These are phyloP conservation scores for Cucurbita maxima DNA, from an alignment of 306 rosid species.

Conservation along the genomic window DNA sequence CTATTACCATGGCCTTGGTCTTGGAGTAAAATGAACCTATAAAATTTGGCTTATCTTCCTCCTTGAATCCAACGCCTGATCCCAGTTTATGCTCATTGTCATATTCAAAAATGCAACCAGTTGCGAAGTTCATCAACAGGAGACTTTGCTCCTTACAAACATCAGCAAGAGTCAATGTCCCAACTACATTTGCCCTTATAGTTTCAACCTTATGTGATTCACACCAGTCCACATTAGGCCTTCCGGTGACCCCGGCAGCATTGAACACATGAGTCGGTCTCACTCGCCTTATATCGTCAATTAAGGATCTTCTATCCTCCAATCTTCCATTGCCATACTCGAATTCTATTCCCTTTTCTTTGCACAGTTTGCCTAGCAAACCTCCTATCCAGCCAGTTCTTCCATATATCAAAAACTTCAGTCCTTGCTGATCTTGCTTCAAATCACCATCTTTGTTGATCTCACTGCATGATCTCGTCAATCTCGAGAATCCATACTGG, in stretches of 20 bases:
- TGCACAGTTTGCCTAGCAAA: conserved; percentile 44
- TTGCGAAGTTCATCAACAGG: conserved; percentile 53
- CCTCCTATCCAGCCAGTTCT: conserved; percentile 68
- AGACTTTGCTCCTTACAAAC: conserved; percentile 41
- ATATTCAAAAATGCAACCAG: conserved; percentile 70
- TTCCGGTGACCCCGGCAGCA: conserved; percentile 66
- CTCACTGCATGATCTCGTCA: conserved; percentile 33
- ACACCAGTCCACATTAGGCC: conserved; percentile 77
- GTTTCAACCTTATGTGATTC: conserved; percentile 51
- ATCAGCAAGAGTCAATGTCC: conserved; percentile 48
- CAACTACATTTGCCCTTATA: conserved; percentile 48
- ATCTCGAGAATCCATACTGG: conserved; percentile 16
- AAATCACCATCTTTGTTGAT: background rate
- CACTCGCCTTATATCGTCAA: conserved; percentile 35
- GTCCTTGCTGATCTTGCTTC: background rate
- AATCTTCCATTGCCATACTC: conserved; percentile 52
- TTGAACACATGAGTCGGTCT: conserved; percentile 53
- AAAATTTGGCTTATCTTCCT: conserved; percentile 58
- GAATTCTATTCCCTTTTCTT: conserved; percentile 32
- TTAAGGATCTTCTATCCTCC: conserved; percentile 37
- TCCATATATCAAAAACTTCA: conserved; percentile 58
- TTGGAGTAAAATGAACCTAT: conserved; percentile 53
- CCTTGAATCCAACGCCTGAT: conserved; percentile 57
- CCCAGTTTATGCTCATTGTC: conserved; percentile 39
- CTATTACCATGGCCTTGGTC: conserved; percentile 62